Evolutionary conservation across 495 filamentous ascomycete species (phyloP).

Genomic region (Parathielavia appendiculata): DNA sequence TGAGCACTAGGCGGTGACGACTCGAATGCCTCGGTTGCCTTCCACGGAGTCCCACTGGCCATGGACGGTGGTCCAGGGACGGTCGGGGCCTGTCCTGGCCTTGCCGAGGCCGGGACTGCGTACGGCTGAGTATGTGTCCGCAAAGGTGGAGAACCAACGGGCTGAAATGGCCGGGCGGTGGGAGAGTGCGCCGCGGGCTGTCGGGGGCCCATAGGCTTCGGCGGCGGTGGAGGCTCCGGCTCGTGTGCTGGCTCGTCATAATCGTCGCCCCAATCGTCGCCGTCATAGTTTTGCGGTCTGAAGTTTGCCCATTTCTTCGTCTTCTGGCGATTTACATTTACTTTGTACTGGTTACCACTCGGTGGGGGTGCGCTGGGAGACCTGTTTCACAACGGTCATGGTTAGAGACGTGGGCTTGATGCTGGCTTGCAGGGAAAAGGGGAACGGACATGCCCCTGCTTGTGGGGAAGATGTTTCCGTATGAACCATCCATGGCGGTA

Average conservation of each 20-base stretch:
- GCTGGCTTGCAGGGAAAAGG: background rate
- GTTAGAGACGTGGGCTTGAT: constrained; percentile 1
- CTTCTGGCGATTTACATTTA: constrained; percentile 85
- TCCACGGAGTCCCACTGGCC: constrained; percentile 13
- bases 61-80: constrained; percentile 4
- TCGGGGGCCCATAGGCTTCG: constrained; percentile 26
- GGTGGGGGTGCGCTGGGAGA: constrained; percentile 25
- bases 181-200: constrained; percentile 19
- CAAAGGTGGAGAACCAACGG: constrained; percentile 16
- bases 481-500: constrained; percentile 31
- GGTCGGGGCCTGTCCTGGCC: background rate
- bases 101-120: background rate
- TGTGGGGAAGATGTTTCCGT: constrained; percentile 32
- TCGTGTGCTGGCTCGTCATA: constrained; percentile 55
- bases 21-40: constrained; percentile 10
- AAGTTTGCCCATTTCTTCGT: constrained; percentile 95
- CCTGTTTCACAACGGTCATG: constrained; percentile 21
- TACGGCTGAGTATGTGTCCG: constrained; percentile 22
- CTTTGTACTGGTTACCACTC: constrained; percentile 41
- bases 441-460: constrained; percentile 21
- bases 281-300: constrained; percentile 81
- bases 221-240: constrained; percentile 39
- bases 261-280: constrained; percentile 88
- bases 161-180: constrained; percentile 13
- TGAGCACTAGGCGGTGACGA: background rate